Evolutionary conservation across 2,329 filamentous ascomycete species (phyloP).

Genomic region (Clarireedia hainanense): DNA sequence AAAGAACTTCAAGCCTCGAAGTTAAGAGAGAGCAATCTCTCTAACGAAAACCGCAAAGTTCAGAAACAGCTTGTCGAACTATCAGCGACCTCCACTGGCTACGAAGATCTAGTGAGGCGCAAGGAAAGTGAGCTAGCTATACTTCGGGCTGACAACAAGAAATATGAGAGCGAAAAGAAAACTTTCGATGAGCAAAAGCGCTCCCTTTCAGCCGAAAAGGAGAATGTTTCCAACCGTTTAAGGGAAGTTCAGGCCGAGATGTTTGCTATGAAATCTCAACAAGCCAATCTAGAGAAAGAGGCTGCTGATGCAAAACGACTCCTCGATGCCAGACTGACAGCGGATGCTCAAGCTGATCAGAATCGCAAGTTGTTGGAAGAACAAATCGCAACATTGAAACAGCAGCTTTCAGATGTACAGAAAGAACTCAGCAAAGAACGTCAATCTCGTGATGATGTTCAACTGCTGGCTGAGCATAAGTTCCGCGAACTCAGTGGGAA

Average conservation of each 20-base stretch:
- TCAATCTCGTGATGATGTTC: constrained; percentile 89
- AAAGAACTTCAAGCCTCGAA: constrained; percentile 73
- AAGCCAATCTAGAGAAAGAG: constrained; percentile 78
- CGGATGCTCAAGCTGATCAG: constrained; percentile 77
- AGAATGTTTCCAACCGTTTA: constrained; percentile 66
- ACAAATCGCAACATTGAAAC: constrained; percentile 81
- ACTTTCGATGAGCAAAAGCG: constrained; percentile 73
- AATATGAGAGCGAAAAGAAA: constrained; percentile 72
- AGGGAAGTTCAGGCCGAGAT: constrained; percentile 83
- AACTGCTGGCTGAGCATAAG: constrained; percentile 84
- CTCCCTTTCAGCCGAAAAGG: constrained; percentile 64
- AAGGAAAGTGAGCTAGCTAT: constrained; percentile 91
- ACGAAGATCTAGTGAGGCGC: constrained; percentile 84
- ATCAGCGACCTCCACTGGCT: constrained; percentile 86
- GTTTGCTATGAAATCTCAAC: constrained; percentile 77
- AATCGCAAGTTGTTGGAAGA: constrained; percentile 76
- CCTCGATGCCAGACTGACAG: constrained; percentile 79
- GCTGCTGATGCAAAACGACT: constrained; percentile 80
- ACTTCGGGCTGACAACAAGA: constrained; percentile 76
- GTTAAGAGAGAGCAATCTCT: constrained; percentile 66
- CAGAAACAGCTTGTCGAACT: constrained; percentile 80
- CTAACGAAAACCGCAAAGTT: constrained; percentile 73
- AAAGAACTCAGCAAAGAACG: constrained; percentile 84
- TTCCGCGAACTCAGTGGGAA: constrained; percentile 75
- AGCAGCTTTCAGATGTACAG: constrained; percentile 75